phyloP scores from a whole-genome alignment of 257 asterid species.

The Forsythia suspensa region DNA sequence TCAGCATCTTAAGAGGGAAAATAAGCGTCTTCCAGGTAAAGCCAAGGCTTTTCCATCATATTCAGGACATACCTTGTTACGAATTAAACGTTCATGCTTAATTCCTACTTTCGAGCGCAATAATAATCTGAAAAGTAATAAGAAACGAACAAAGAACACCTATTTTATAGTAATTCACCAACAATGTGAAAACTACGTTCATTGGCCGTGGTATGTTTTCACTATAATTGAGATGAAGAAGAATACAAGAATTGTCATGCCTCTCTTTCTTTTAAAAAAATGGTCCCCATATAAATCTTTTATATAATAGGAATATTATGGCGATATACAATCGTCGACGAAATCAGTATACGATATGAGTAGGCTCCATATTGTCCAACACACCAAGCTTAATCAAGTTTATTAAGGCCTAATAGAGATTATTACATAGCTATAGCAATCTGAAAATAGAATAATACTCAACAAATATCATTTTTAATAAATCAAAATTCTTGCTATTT shows the following conservation, averaged over 20 bases:
- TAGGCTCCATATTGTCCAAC: not conserved
- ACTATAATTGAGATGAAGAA: not conserved
- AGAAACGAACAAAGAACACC: not conserved
- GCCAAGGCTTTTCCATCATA: not conserved
- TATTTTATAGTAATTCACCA: not conserved
- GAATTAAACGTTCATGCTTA: not conserved
- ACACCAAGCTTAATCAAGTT: not conserved
- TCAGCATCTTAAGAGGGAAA: slow-evolving; percentile 75
- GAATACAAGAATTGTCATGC: no score
- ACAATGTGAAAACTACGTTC: not conserved
- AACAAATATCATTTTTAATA: not conserved
- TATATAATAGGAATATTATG: no score
- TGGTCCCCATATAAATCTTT: no score
- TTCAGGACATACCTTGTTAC: not conserved
- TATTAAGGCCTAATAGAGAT: not conserved
- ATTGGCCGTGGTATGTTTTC: not conserved
- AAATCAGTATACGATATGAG: no score
- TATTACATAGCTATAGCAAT: not conserved
- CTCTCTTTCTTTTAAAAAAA: no score
- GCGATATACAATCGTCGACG: no score
- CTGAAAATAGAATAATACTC: not conserved
- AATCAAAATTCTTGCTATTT: not conserved
- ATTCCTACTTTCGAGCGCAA: not conserved
- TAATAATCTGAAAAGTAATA: not conserved
- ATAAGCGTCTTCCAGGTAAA: slow-evolving; percentile 60